Evolutionary conservation across 1,139 yeast species (phyloP), one percentile per base, ranked within the genome.

Genomic region (Scheffersomyces insectosa): DNA sequence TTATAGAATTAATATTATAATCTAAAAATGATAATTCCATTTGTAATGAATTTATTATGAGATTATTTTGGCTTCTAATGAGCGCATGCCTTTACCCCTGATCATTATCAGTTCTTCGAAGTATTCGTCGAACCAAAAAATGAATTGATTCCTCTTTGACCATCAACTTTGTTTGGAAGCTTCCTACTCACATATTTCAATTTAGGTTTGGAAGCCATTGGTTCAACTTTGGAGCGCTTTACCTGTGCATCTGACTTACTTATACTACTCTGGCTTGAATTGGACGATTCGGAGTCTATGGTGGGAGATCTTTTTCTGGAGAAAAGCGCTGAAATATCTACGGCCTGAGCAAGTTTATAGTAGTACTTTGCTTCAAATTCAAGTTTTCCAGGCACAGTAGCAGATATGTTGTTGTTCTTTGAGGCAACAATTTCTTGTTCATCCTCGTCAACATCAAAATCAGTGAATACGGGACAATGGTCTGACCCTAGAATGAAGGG

Each of bases 381-480:
- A 38, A 42, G 28, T 40, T 40, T 14, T 41, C 30, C 14, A 47
- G 34, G 23, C 3, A 10, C 48, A 20, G 39, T 31, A 27, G 8
- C 39, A 8, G 15, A 44, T 11, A 20, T 16, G n/a, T 36, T 32
- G 28, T 37, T 43, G 32, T 25, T 44, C 25, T 20, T 7, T 20
- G 25, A 20, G 5, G 8, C 23, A 20, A 8, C 6, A 6, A 20
- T 20, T 20, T 20, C 8, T 20, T 20, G 3, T 20, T 20, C 6
- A 3, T 20, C 25, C 42, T 46, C 46, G 4, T 45, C 44, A 6
- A 66, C 48, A 29, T 68, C 68, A 41, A 88, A 61, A 59, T 90
- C 97, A 0, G 91, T 77, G 56, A 65, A 89, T 0, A 89, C 81
- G 0, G 99, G 99, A 62, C 98, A 93, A 63, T 93, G 99, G 61